Conservation (phyloP, 1,284 basidiomycete species). For the Hymenochaete sp. region DNA sequence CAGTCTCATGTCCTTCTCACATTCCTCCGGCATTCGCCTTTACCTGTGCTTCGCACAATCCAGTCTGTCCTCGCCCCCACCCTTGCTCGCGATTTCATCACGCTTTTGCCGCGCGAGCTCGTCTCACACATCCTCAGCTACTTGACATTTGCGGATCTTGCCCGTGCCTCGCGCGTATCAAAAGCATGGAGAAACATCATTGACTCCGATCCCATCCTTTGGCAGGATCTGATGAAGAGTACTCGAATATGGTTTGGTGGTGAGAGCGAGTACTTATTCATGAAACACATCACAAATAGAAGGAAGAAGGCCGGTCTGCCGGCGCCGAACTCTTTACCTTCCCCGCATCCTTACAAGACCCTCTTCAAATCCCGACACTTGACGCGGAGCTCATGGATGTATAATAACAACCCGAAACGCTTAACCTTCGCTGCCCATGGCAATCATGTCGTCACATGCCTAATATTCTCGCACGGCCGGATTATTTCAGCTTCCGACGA, state of each 20-base stretch:
- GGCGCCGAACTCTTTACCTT: slow-evolving; percentile 41
- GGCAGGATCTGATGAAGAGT: slow-evolving; percentile 70
- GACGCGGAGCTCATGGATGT: slow-evolving; percentile 69
- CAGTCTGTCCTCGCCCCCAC: slow-evolving; percentile 79
- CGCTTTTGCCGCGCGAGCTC: slow-evolving; percentile 76
- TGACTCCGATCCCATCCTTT: slow-evolving; percentile 76
- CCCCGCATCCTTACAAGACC: slow-evolving; percentile 77
- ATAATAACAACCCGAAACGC: slow-evolving; percentile 64
- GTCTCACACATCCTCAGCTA: slow-evolving; percentile 73
- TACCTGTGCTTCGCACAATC: slow-evolving; percentile 74
- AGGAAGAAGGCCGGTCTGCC: slow-evolving; percentile 38
- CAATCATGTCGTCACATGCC: slow-evolving; percentile 84
- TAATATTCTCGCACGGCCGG: slow-evolving; percentile 86
- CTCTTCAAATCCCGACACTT: slow-evolving; percentile 80
- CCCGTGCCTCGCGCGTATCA: slow-evolving; percentile 73
- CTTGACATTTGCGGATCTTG: slow-evolving; percentile 67
- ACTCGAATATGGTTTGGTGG: slow-evolving; percentile 83
- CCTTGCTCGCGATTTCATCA: slow-evolving; percentile 80
- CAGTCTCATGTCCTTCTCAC: slow-evolving; percentile 83
- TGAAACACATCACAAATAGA: slow-evolving; percentile 52
- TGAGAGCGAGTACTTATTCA: slow-evolving; percentile 63
- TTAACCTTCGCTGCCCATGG: slow-evolving; percentile 82
- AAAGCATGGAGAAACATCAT: slow-evolving; percentile 76
- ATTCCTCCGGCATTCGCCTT: slow-evolving; percentile 73
- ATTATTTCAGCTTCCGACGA: slow-evolving; percentile 94